These are phyloP conservation scores for Micromonas pusilla DNA, from an alignment of 139 green algal species.

Conservation along the genomic window DNA sequence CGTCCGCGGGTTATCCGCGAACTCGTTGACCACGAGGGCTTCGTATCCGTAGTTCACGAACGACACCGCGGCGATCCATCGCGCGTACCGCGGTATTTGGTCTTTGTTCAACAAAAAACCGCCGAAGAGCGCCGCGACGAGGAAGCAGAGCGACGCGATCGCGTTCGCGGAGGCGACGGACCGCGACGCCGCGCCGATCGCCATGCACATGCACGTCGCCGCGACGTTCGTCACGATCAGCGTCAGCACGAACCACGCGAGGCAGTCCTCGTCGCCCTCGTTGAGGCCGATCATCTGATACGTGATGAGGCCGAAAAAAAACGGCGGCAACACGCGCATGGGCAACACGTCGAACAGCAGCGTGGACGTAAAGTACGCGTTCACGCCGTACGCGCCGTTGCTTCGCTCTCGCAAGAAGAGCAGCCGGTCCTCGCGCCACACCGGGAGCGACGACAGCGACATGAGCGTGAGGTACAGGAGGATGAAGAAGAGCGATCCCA, in stretches of 20 bases:
- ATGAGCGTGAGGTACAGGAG: constrained; percentile 64
- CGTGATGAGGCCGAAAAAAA: constrained; percentile 49
- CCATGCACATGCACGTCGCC: constrained; percentile 25
- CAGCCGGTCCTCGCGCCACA: constrained; percentile 59
- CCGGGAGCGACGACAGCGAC: constrained; percentile 57
- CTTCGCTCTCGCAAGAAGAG: constrained; percentile 65
- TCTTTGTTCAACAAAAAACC: constrained; percentile 71
- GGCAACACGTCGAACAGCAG: constrained; percentile 61
- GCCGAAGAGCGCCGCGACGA: constrained; percentile 48
- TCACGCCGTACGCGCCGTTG: constrained; percentile 51
- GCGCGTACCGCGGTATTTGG: constrained; percentile 41
- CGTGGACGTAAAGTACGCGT: constrained; percentile 54
- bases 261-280: constrained; percentile 31
- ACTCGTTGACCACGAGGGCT: constrained; percentile 55
- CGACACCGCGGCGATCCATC: constrained; percentile 40
- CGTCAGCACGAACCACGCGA: constrained; percentile 34
- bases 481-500: constrained; percentile 60
- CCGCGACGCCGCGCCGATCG: constrained; percentile 34
- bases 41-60: constrained; percentile 68
- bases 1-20: constrained; percentile 25
- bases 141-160: constrained; percentile 7
- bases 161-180: constrained; percentile 39
- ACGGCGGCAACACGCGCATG: constrained; percentile 57
- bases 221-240: constrained; percentile 44
- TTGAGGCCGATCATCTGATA: constrained; percentile 60